Conservation (phyloP, 148 eudicot genomes). For the Persicaria maculosa region DNA sequence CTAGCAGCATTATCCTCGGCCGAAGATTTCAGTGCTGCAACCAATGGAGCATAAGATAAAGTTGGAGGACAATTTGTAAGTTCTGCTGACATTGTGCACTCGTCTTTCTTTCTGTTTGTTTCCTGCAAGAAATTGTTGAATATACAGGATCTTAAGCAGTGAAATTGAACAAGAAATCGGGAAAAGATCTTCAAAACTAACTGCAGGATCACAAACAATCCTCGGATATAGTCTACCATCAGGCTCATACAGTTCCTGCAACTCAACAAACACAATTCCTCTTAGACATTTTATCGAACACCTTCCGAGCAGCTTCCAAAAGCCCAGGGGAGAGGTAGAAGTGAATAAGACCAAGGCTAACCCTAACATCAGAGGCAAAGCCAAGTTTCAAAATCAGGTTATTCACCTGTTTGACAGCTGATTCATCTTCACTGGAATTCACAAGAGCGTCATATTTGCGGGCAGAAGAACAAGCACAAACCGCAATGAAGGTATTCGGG, state of each 20-base stretch:
- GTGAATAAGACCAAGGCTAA: conserved; percentile 49
- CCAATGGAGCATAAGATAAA: conserved; percentile 37
- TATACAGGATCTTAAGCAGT: not conserved
- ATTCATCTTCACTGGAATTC: conserved; percentile 20
- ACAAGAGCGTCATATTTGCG: conserved; percentile 31
- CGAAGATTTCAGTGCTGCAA: conserved; percentile 52
- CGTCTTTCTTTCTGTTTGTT: conserved; percentile 14
- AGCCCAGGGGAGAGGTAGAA: conserved; percentile 53
- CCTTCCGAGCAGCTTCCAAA: conserved; percentile 35
- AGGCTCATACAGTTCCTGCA: conserved; percentile 29
- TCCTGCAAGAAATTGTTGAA: not conserved
- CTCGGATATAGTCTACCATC: conserved; percentile 61
- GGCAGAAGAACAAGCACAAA: conserved; percentile 34
- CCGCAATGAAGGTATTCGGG: conserved; percentile 50
- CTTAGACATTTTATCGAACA: conserved; percentile 63
- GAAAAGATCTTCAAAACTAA: not conserved
- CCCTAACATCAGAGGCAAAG: conserved; percentile 40
- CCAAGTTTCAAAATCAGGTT: conserved; percentile 49
- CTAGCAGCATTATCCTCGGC: conserved; percentile 56
- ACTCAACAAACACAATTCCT: conserved; percentile 45
- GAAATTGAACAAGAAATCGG: not conserved
- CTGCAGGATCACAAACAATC: conserved; percentile 14
- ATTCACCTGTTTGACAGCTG: conserved; percentile 41
- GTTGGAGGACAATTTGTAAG: conserved; percentile 4
- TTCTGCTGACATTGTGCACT: not conserved